Base-by-base conservation (phyloP, 164 flowering plant genomes). In the Cinnamomum chago region DNA sequence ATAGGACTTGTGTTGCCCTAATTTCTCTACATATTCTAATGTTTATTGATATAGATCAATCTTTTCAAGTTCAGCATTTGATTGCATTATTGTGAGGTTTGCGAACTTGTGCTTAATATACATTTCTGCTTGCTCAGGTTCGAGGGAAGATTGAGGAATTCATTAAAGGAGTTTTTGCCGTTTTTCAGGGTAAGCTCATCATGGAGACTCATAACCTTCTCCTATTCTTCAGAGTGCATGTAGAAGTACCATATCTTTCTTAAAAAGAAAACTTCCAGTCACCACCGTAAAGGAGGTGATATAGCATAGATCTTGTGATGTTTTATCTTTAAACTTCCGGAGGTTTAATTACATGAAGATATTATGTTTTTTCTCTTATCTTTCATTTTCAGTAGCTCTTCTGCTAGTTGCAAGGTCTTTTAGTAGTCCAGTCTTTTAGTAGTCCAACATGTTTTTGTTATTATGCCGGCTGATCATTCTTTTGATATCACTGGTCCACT, bases 121-220 rank as follows among this genome's bases (percentile, higher is more conserved):
- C 18, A 20, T 35, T 25, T 75, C 40, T 68, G 3, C 70, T 70
- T 68, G 22, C 68, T 70, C 83, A 92, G 97, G 81, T 90, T 58
- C 84, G 90, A 72, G 89, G 84, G 30, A 86, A 83, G 81, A 90
- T 93, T 76, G 94, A 88, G n/a, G 87, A 89, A 64, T 93, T 93
- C 81, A 84, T 93, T 67, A 85, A 76, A 81, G 90, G 85, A 18
- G 97, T 89, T 14, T 93, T 88, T 79, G 68, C 88, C 62, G 90
- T 92, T 62, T 92, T 92, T 83, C 92, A 86, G 73, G 97, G 97
- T 92, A 87, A 66, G 74, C 6, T 23, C 30, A n/a, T 40, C 13
- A 22, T 24, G 28, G 25, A 24, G 67, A 24, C 12, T 22, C 28
- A 64, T 64, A 64, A 55, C 60, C n/a, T 17, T 5, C 60, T 40